These are phyloP conservation scores for Pythium chondricola DNA, from an alignment of 352 stramenopile genomes.

Conservation along the genomic window DNA sequence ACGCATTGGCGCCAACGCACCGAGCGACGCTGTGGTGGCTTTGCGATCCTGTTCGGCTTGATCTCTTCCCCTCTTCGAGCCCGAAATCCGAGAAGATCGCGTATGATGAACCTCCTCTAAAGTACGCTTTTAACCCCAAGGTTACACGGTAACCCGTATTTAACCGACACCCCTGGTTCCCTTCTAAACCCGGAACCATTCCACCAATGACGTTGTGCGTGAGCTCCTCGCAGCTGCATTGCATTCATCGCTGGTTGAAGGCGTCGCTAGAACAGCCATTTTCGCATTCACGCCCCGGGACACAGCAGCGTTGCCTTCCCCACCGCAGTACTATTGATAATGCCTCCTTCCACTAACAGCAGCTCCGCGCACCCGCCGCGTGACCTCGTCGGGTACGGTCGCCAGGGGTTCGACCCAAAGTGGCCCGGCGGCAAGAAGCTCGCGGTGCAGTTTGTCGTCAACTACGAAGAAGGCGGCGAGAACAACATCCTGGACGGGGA, in stretches of 20 bases:
- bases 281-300: slow-evolving; percentile 4
- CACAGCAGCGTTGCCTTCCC: background rate
- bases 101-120: background rate
- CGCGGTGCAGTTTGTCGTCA: slow-evolving; percentile 93
- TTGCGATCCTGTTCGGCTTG: slow-evolving; percentile 17
- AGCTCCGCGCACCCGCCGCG: slow-evolving; percentile 20
- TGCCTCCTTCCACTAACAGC: slow-evolving; percentile 2
- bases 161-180: too few relatives aligned
- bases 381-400: slow-evolving; percentile 88
- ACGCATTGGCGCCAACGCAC: too few relatives aligned
- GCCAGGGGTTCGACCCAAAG: slow-evolving; percentile 55
- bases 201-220: too few relatives aligned
- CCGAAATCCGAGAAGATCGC: slow-evolving; percentile 14
- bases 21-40: too few relatives aligned
- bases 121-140: slow-evolving; percentile 15
- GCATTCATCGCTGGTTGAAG: background rate
- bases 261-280: background rate
- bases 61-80: slow-evolving; percentile 15
- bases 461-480: slow-evolving; percentile 96
- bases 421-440: slow-evolving; percentile 84
- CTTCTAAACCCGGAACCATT: slow-evolving; percentile 5
- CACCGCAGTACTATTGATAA: background rate
- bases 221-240: background rate
- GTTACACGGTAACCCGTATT: slow-evolving; percentile 4
- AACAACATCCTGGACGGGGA: slow-evolving; percentile 91